These are phyloP conservation scores for Drechslerella coelobrocha DNA, from an alignment of 2,329 filamentous ascomycete genomes.

Conservation along the genomic window DNA sequence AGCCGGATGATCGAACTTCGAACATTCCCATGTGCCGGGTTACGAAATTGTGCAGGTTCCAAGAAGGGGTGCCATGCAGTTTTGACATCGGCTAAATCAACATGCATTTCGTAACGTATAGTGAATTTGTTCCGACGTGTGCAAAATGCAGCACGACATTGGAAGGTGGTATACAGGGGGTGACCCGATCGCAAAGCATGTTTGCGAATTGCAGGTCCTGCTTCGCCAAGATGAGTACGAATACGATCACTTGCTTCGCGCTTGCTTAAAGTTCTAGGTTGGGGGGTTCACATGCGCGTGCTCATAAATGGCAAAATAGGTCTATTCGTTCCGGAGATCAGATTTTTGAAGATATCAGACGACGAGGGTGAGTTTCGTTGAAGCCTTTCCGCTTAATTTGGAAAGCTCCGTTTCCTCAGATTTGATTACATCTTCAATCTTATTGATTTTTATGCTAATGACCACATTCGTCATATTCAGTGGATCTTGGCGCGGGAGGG, in stretches of 20 bases:
- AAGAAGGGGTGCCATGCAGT: constrained; percentile 2
- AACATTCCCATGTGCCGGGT: constrained; percentile 46
- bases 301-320: constrained; percentile 57
- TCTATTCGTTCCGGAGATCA: constrained; percentile 78
- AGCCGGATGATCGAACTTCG: constrained; percentile 22
- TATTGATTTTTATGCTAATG: constrained; percentile 29
- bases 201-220: constrained; percentile 80
- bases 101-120: constrained; percentile 56
- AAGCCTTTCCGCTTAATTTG: not conserved
- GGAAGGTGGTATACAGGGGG: constrained; percentile 69
- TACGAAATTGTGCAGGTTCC: constrained; percentile 41
- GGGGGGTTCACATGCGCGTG: constrained; percentile 22
- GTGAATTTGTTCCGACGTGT: constrained; percentile 80
- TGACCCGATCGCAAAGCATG: constrained; percentile 73
- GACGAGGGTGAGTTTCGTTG: constrained; percentile 59
- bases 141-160: constrained; percentile 74
- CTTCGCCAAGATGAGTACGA: constrained; percentile 74
- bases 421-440: constrained; percentile 14
- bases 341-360: constrained; percentile 73
- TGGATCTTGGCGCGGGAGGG: constrained; percentile 37
- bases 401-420: constrained; percentile 26
- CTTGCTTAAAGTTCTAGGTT: not conserved
- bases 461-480: constrained; percentile 46
- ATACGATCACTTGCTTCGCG: constrained; percentile 17
- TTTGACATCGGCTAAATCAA: constrained; percentile 42